Evolutionary conservation across 202 grass and related monocot genomes (phyloP), one percentile per base, ranked within the genome.

Genomic region (Setaria viridis): DNA sequence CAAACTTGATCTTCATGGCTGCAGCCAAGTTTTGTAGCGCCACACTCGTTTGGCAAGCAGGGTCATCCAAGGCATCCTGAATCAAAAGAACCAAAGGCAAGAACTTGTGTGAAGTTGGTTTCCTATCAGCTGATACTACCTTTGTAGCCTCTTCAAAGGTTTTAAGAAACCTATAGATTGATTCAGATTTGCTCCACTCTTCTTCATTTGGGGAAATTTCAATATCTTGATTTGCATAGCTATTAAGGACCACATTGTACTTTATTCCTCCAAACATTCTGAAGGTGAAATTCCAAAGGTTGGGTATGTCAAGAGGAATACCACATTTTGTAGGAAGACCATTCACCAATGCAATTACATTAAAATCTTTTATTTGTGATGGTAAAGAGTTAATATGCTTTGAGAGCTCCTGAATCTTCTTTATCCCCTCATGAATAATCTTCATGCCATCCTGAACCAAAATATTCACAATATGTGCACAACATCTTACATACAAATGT

Each of bases 71-170:
- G 17, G 19, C 55, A 9, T 57, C 7, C 17, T 4, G 4, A n/a
- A 56, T 56, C 8, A 1, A 56, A 9, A 57, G 1, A n/a, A 58
- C n/a, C 20, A 58, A n/a, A n/a, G 29, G 10, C 11, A 63, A 63
- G 25, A 5, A 6, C 4, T 33, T 63, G 4, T 32, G 5, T 32
- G 25, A 62, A 41, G 15, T 67, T 20, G 16, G 15, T 10, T 19
- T 67, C 16, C 10, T 30, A 12, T 67, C 15, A 41, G 33, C 7
- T 4, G 2, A 67, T 37, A 67, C 11, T 1, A 11, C 35, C 8
- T 65, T 67, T 60, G 74, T 42, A 15, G 46, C 49, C 6, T 81
- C 34, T 43, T 69, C 34, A 69, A 56, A 81, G 10, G 35, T 35
- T 67, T 67, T 69, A 29, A 81, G 47, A 41, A 81, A 70, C 9